These are phyloP conservation scores for Microcyclospora pomicola DNA, from an alignment of 2,329 filamentous ascomycete genomes.

Conservation along the genomic window DNA sequence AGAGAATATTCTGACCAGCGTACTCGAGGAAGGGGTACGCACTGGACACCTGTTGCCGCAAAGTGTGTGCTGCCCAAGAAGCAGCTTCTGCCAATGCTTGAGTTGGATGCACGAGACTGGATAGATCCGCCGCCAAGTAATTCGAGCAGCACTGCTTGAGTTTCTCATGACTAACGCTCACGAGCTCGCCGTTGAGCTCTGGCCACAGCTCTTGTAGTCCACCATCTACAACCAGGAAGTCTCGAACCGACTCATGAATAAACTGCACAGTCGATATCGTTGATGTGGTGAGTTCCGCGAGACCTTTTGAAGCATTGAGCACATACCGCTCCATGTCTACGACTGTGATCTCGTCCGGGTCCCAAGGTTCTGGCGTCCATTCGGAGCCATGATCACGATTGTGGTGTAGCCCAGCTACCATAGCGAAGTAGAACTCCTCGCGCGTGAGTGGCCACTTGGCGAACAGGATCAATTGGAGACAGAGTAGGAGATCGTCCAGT, in stretches of 20 bases:
- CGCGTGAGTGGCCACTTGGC: constrained; percentile 30
- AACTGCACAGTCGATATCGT: background rate
- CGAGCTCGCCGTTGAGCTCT: background rate
- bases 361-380: background rate
- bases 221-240: background rate
- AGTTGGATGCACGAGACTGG: background rate
- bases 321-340: background rate
- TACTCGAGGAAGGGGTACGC: constrained; percentile 11
- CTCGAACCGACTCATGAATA: background rate
- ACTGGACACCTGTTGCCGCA: background rate
- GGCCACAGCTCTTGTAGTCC: background rate
- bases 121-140: background rate
- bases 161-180: background rate
- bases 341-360: background rate
- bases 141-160: background rate
- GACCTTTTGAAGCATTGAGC: background rate
- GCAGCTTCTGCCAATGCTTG: background rate
- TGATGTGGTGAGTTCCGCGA: background rate
- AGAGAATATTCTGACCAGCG: background rate
- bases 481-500: constrained; percentile 30
- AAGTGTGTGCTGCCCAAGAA: background rate
- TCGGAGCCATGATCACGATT: background rate
- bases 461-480: constrained; percentile 42
- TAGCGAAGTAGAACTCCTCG: constrained; percentile 34
- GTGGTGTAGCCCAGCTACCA: constrained; percentile 21